These are phyloP conservation scores for Periconia digitata DNA, from an alignment of 2,329 filamentous ascomycete genomes.

Conservation along the genomic window DNA sequence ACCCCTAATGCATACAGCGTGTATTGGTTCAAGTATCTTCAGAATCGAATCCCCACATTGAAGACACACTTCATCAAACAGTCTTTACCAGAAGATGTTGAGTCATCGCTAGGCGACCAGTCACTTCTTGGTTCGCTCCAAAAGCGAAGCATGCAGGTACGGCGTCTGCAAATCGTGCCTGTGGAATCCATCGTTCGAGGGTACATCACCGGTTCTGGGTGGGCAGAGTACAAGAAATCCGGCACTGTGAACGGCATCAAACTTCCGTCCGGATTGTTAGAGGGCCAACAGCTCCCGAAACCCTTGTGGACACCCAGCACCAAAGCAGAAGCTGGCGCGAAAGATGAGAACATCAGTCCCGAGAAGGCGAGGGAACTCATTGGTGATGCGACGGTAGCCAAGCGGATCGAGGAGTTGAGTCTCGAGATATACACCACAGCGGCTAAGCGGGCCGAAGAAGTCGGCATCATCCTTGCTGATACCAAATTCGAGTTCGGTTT, in stretches of 20 bases:
- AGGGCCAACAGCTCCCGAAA: conserved; percentile 68
- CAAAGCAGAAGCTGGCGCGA: conserved; percentile 76
- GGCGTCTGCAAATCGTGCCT: conserved; percentile 72
- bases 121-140: conserved; percentile 50
- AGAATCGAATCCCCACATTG: conserved; percentile 57
- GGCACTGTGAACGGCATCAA: conserved; percentile 80
- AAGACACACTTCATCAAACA: conserved; percentile 65
- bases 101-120: conserved; percentile 19
- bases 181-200: conserved; percentile 86
- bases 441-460: conserved; percentile 63
- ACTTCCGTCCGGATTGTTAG: conserved; percentile 67
- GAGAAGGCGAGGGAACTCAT: conserved; percentile 59
- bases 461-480: conserved; percentile 76
- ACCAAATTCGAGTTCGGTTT: conserved; percentile 78
- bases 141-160: conserved; percentile 75
- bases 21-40: conserved; percentile 68
- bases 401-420: conserved; percentile 65
- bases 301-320: conserved; percentile 81
- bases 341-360: conserved; percentile 84
- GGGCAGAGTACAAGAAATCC: conserved; percentile 71
- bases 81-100: conserved; percentile 55
- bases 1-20: conserved; percentile 29
- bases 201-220: conserved; percentile 84
- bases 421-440: conserved; percentile 66
- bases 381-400: conserved; percentile 66